Percentiles rank a stretch among this genome's conserved stretches.
These are phyloP conservation scores for Candida dubliniensis DNA, from an alignment of 1,139 yeast genomes.

Conservation along the genomic window DNA sequence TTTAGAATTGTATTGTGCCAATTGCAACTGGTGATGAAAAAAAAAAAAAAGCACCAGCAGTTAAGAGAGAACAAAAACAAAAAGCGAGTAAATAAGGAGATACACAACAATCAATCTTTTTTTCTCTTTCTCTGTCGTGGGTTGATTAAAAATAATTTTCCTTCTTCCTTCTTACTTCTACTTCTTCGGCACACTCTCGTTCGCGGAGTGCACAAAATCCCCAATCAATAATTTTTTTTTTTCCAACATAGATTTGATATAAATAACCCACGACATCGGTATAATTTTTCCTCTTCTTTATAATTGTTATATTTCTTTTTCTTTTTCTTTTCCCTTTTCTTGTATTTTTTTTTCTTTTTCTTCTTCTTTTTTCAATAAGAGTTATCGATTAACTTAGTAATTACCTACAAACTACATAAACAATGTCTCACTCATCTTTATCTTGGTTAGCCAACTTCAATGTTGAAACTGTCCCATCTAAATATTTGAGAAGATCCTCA, in stretches of 20 bases:
- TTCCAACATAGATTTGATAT: not conserved
- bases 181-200: conserved; percentile 4
- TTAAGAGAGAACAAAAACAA: no score
- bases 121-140: not conserved
- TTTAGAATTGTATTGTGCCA: no score
- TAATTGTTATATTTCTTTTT: conserved; percentile 1
- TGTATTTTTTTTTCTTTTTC: not conserved
- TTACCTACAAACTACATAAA: not conserved
- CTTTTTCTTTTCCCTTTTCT: conserved; percentile 1
- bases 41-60: no score
- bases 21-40: no score
- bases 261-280: not conserved
- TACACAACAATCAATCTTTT: no score
- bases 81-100: no score
- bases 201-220: conserved; percentile 4
- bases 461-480: conserved; percentile 75
- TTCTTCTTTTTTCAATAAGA: not conserved
- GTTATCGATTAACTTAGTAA: no score
- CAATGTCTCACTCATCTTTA: conserved; percentile 37
- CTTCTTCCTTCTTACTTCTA: not conserved
- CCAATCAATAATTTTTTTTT: not conserved
- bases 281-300: conserved; percentile 1
- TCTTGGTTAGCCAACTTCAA: conserved; percentile 84
- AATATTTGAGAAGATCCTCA: conserved; percentile 88
- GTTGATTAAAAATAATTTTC: not conserved